Conservation (phyloP, 2,329 filamentous ascomycete genomes). For the Endoconidiophora laricicola region DNA sequence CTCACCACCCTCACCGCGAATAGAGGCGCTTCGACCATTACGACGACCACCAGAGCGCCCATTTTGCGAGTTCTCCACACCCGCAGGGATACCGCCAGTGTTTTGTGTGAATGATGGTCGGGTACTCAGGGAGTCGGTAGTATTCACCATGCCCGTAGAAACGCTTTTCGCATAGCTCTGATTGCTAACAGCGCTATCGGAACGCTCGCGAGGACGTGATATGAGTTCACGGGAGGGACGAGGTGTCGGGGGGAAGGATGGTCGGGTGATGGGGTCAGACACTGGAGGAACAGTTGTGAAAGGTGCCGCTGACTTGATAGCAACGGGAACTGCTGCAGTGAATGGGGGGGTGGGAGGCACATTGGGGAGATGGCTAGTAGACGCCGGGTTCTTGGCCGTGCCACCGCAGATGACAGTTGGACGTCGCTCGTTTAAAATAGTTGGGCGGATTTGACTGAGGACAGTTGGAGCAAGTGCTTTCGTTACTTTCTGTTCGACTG, state of each 20-base stretch:
- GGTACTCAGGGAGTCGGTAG: too few species aligned
- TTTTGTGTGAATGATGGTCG: too few species aligned
- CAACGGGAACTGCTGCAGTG: neutral
- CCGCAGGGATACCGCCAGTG: too few species aligned
- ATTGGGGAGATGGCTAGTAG: neutral
- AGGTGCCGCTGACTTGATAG: too few species aligned
- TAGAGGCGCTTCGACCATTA: neutral
- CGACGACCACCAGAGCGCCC: neutral
- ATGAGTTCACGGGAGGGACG: neutral
- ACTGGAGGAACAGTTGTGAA: neutral
- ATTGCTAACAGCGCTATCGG: slow-evolving; percentile 6
- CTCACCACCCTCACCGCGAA: neutral
- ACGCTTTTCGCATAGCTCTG: slow-evolving; percentile 1
- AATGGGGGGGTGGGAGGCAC: neutral
- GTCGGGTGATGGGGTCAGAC: slow-evolving; percentile 2
- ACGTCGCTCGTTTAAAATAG: neutral
- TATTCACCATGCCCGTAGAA: too few species aligned
- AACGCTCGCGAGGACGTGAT: slow-evolving; percentile 4
- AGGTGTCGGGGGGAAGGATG: neutral
- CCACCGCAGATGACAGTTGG: neutral
- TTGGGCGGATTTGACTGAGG: neutral
- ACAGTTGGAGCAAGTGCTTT: neutral
- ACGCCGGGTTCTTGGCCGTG: neutral
- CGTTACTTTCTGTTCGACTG: neutral
- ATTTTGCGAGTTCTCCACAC: neutral